Percentiles rank a stretch among this genome's conserved stretches.
phyloP scores from a whole-genome alignment of 768 basidiomycete species.

The Phanerochaete sordida region DNA sequence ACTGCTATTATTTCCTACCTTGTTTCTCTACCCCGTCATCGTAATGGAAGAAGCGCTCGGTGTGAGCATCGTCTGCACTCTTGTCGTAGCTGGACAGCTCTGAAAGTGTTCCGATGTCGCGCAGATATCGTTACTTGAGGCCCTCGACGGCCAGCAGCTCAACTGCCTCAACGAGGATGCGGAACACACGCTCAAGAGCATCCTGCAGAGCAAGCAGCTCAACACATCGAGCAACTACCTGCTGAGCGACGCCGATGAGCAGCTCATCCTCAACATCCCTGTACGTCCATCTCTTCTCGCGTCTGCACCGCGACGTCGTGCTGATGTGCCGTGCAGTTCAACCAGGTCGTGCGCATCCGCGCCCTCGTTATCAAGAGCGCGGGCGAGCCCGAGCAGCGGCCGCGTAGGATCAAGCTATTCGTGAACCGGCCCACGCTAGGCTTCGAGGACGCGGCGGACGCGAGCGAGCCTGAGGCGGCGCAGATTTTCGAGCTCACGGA shows the following conservation, averaged over 20 bases:
- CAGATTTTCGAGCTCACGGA: slow-evolving; percentile 54
- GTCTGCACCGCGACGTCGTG: not conserved
- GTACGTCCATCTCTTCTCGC: slow-evolving; percentile 35
- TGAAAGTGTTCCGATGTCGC: not conserved
- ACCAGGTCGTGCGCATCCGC: slow-evolving; percentile 62
- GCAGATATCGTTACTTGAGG: slow-evolving; percentile 53
- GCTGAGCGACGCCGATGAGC: slow-evolving; percentile 69
- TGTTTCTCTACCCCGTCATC: not conserved
- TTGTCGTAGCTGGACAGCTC: not conserved
- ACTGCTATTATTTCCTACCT: not conserved
- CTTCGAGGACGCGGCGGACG: slow-evolving; percentile 64
- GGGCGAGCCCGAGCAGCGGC: slow-evolving; percentile 39
- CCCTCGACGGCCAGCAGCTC: slow-evolving; percentile 55
- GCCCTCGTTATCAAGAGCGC: slow-evolving; percentile 49
- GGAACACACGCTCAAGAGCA: slow-evolving; percentile 47
- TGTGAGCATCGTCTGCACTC: slow-evolving; percentile 1
- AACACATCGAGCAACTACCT: slow-evolving; percentile 48
- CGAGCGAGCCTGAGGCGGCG: slow-evolving; percentile 43
- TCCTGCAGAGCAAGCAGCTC: slow-evolving; percentile 39
- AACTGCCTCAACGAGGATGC: slow-evolving; percentile 68
- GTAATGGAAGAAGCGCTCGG: slow-evolving; percentile 6
- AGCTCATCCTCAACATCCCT: slow-evolving; percentile 64
- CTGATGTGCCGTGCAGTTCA: slow-evolving; percentile 48
- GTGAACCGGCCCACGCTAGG: slow-evolving; percentile 57
- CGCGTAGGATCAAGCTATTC: slow-evolving; percentile 53